A percentile compares a stretch with the other conserved stretches of the same genome.
Evolutionary conservation across 73 alveolate species (phyloP).

Genomic region (Halteria grandinella): DNA sequence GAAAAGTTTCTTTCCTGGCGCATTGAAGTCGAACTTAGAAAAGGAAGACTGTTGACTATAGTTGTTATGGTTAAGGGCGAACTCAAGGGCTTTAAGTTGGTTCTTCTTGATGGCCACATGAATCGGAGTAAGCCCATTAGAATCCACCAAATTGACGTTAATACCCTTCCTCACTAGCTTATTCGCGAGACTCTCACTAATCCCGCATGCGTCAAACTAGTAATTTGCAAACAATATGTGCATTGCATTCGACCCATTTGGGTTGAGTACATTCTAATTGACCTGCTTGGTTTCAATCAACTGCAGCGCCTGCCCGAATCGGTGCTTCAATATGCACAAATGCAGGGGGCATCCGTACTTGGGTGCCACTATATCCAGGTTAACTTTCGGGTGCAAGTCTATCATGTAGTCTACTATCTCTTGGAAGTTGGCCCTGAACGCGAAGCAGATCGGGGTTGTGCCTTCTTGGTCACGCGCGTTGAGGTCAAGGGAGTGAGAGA

Average conservation of each 20-base stretch:
- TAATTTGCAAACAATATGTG: constrained; percentile 44
- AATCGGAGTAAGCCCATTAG: constrained; percentile 46
- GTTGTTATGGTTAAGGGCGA: background rate
- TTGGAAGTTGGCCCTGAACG: constrained; percentile 1
- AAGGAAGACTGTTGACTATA: background rate
- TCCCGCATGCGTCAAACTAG: background rate
- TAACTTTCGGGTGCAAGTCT: background rate
- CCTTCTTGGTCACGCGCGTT: constrained; percentile 41
- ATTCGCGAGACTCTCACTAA: constrained; percentile 10
- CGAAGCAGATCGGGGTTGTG: constrained; percentile 29
- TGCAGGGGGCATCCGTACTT: constrained; percentile 45
- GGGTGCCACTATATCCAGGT: background rate
- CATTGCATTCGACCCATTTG: constrained; percentile 29
- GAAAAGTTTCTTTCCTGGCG: constrained; percentile 22
- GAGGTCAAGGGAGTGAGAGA: background rate
- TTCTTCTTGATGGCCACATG: constrained; percentile 55
- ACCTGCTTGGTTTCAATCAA: constrained; percentile 8
- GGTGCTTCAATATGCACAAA: constrained; percentile 2
- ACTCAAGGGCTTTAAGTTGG: constrained; percentile 29
- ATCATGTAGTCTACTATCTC: background rate
- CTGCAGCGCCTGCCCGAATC: constrained; percentile 6
- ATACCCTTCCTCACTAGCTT: background rate
- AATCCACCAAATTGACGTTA: constrained; percentile 32
- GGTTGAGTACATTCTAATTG: background rate
- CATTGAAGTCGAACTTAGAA: constrained; percentile 22